Evolutionary conservation across 2,329 filamentous ascomycete genomes (phyloP), one percentile per base, ranked within the genome.

Genomic region (Amylocarpus encephaloides): DNA sequence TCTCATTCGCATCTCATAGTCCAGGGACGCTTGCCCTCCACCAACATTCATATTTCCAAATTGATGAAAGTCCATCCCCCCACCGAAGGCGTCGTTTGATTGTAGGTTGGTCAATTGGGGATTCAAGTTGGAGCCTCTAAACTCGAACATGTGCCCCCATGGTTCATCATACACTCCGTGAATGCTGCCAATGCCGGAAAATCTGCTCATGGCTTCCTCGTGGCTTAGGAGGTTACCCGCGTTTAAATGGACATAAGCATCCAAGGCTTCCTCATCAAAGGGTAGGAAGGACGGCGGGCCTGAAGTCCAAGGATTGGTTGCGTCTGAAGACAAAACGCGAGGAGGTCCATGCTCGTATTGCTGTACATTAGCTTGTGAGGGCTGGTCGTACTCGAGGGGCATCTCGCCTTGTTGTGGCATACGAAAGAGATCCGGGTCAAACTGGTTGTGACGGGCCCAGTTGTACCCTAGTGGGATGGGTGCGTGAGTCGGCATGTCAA

Each of bases 121-220:
- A 26, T 26, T 7, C 22, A 26, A 4, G 7, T 26, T 7, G 22
- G 22, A 26, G 22, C 22, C 22, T 36, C 34, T 16, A 5, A 36
- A 30, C n/a, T 33, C 29, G 30, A 42, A 43, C 26, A 41, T 33
- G 16, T 49, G 55, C 16, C 46, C 30, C 59, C 59, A 61, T 5
- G 52, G 51, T 2, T 61, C 59, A 50, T 61, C 59, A 45, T 55
- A 60, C 18, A 51, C 50, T 0, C 59, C 59, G 52, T 60, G 59
- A n/a, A 59, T 16, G 12, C 29, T 22, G 1, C 56, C 53, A 5
- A 60, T 58, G 5, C 22, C 50, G 3, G 50, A 49, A 29, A 60
- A 60, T 6, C 50, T 33, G 40, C 52, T 38, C 0, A 60, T 7
- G 2, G 58, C 58, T 13, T 49, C 49, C 1, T n/a, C 26, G 5